phyloP scores from a whole-genome alignment of 352 stramenopile species.

The Globisporangium echinulatum region DNA sequence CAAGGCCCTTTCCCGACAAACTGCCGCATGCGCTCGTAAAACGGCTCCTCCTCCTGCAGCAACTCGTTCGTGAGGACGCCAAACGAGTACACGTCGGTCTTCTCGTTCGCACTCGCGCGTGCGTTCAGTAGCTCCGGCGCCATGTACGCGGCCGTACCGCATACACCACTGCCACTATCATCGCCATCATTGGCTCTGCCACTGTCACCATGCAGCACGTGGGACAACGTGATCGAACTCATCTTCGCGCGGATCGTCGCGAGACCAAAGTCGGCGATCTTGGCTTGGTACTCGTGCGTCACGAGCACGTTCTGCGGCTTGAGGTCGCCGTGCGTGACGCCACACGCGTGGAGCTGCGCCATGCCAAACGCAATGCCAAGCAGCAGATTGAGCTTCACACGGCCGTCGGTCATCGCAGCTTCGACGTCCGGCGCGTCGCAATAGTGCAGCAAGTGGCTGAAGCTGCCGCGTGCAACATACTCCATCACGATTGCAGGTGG shows the following conservation, averaged over 20 bases:
- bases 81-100: slow-evolving; percentile 37
- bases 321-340: slow-evolving; percentile 52
- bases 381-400: slow-evolving; percentile 30
- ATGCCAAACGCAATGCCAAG: slow-evolving; percentile 26
- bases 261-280: slow-evolving; percentile 78
- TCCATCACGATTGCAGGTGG: slow-evolving; percentile 29
- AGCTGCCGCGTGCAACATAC: slow-evolving; percentile 21
- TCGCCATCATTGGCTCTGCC: slow-evolving; percentile 13
- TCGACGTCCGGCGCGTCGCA: slow-evolving; percentile 3
- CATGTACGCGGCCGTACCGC: slow-evolving; percentile 49
- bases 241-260: too few species aligned
- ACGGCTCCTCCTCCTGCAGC: slow-evolving; percentile 36
- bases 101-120: slow-evolving; percentile 17
- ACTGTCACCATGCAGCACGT: slow-evolving; percentile 16
- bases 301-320: slow-evolving; percentile 71
- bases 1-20: too few species aligned
- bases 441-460: slow-evolving; percentile 14
- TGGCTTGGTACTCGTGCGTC: slow-evolving; percentile 55
- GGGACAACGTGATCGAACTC: too few species aligned
- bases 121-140: slow-evolving; percentile 32
- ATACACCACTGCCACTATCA: slow-evolving; percentile 22
- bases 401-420: slow-evolving; percentile 32
- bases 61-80: slow-evolving; percentile 36
- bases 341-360: slow-evolving; percentile 26
- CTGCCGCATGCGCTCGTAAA: too few species aligned